Evolutionary conservation across 225 moss, liverwort and hornwort genomes (phyloP).

Genomic region (Marchantia polymorpha): DNA sequence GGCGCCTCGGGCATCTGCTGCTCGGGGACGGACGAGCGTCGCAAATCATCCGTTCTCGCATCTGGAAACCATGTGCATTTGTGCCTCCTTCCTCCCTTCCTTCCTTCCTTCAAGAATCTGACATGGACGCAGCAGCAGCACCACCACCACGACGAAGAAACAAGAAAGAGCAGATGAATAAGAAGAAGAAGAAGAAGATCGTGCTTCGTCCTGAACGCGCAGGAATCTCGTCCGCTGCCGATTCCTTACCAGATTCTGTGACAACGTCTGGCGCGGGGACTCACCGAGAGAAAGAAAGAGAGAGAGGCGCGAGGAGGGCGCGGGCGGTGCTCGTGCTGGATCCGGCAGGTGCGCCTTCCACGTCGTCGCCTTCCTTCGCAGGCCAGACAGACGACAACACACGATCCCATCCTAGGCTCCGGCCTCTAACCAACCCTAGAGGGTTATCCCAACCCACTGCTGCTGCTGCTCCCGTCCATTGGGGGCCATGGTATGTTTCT

Average conservation of each 20-base stretch:
- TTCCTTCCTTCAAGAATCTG: neutral
- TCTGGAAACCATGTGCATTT: neutral
- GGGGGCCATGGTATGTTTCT: no score
- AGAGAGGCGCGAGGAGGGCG: neutral
- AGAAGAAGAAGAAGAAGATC: neutral
- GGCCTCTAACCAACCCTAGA: no score
- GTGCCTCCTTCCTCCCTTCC: neutral
- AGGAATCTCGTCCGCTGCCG: neutral
- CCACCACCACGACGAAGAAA: no score
- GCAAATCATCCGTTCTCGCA: neutral
- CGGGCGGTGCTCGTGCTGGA: neutral
- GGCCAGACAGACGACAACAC: no score
- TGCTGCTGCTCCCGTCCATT: no score
- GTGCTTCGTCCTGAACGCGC: neutral
- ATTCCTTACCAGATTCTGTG: neutral
- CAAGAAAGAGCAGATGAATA: no score
- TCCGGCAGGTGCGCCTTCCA: no score
- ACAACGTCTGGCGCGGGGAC: neutral
- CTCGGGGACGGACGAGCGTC: neutral
- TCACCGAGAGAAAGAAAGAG: neutral
- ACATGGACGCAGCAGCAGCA: neutral
- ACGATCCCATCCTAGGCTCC: no score
- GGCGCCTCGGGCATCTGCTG: neutral
- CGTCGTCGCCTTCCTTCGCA: no score
- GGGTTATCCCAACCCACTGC: no score